These are phyloP conservation scores for Fusarium humuli DNA, from an alignment of 2,329 filamentous ascomycete genomes.

Conservation along the genomic window DNA sequence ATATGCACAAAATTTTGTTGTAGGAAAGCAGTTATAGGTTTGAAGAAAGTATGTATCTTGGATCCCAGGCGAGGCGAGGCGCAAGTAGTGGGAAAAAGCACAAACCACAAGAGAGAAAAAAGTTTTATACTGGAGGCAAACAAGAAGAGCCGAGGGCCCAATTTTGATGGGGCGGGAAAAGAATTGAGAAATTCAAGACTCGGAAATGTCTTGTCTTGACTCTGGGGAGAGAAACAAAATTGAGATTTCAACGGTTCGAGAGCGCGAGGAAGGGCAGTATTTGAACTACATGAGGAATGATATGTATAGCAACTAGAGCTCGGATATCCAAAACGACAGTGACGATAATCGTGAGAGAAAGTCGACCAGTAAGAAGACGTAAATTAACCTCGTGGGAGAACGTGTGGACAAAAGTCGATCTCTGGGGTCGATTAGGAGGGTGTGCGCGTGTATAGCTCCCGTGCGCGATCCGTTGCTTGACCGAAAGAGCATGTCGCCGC, in stretches of 20 bases:
- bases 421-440: conserved; percentile 32
- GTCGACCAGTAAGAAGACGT: conserved; percentile 41
- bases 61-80: conserved; percentile 6
- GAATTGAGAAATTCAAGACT: conserved; percentile 24
- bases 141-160: conserved; percentile 9
- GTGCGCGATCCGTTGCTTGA: conserved; percentile 31
- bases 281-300: conserved; percentile 38
- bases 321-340: conserved; percentile 30
- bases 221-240: conserved; percentile 19
- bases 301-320: conserved; percentile 26
- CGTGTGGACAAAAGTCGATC: conserved; percentile 44
- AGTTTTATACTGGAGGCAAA: conserved; percentile 27
- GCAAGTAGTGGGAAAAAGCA: conserved; percentile 6
- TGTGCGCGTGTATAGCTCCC: conserved; percentile 28
- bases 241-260: neutral
- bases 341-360: conserved; percentile 30
- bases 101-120: conserved; percentile 22
- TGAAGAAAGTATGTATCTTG: neutral
- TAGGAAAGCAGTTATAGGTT: conserved; percentile 1
- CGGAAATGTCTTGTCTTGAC: conserved; percentile 12
- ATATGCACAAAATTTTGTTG: conserved; percentile 1
- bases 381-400: conserved; percentile 46
- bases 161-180: conserved; percentile 9
- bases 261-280: conserved; percentile 43
- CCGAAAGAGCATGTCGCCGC: conserved; percentile 33